Conservation (phyloP, 441 rosid genomes). For the Adansonia madagascariensis region DNA sequence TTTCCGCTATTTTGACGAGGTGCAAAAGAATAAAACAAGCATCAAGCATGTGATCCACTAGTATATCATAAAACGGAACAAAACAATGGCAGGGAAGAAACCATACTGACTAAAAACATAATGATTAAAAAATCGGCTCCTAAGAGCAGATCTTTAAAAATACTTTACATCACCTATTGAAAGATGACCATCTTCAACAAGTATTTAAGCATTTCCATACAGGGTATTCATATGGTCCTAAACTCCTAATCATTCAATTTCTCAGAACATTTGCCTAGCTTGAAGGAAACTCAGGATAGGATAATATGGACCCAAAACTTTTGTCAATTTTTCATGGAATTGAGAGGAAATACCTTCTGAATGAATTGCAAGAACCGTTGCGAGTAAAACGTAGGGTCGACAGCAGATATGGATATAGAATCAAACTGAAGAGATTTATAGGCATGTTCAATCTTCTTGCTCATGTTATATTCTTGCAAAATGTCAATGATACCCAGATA, state of each 20-base stretch:
- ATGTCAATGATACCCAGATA: slow-evolving; percentile 94
- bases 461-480: slow-evolving; percentile 87
- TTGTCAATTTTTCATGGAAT: slow-evolving; percentile 25
- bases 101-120: slow-evolving; percentile 15
- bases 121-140: slow-evolving; percentile 4
- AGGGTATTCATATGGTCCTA: background rate
- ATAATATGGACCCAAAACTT: slow-evolving; percentile 12
- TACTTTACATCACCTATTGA: background rate
- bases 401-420: slow-evolving; percentile 81
- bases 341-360: slow-evolving; percentile 65
- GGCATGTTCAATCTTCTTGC: slow-evolving; percentile 92
- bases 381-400: slow-evolving; percentile 89
- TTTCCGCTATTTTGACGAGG: slow-evolving; percentile 7
- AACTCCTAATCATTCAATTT: background rate
- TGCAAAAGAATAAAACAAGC: slow-evolving; percentile 1
- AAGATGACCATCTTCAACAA: background rate
- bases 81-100: background rate
- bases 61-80: background rate
- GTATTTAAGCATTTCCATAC: slow-evolving; percentile 4
- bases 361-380: slow-evolving; percentile 83
- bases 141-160: background rate
- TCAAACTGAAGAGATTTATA: slow-evolving; percentile 93
- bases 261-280: background rate
- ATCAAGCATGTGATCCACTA: background rate
- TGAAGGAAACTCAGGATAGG: background rate